Base-by-base conservation (phyloP, 108 stramenopile species). In the Bacterosira constricta region DNA sequence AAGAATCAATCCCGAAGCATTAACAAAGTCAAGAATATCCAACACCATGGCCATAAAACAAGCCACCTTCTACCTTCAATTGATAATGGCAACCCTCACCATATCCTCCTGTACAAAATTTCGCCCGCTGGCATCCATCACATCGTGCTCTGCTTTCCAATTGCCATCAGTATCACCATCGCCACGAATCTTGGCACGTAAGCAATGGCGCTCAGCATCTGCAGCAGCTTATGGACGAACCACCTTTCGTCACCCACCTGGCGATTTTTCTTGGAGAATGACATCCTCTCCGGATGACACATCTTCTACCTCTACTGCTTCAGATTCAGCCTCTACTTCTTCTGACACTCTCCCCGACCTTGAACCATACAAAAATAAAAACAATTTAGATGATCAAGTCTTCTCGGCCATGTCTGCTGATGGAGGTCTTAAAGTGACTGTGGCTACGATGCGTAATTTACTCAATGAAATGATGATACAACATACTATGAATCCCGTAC, bases 371-470 rank as follows among this genome's bases (percentile, higher is more conserved):
- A 30, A 31, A 17, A 95, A 95, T 67, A 68, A 77, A 31, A 86
- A 86, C 73, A 95, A 95, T 66, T 45, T 62, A 17, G 39, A 77
- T 26, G 94, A 95, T 80, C 94, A 95, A 76, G 84, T 95, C 9
- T 87, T 92, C 57, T 88, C 91, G 17, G 87, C 86, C 38, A 86
- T 95, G 9, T 92, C 94, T 15, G 62, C 57, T 36, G 77, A 83
- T 69, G 94, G 94, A 4, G 82, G 85, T 18, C 82, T 95, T 50
- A 95, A 95, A 71, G 85, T 95, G 11, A 92, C 94, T 0, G 88
- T 84, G 9, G 73, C 77, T 18, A 92, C 94, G n/a, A 68, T 86
- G 6, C 88, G 94, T 5, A 95, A 95, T 67, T 46, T 91, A 58
- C 59, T 95, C 17, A 95, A 95, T 58, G 91, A 95, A 58, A 45